Evolutionary conservation across 2,329 filamentous ascomycete genomes (phyloP), one percentile per base, ranked within the genome.

Genomic region (Corinectria fuckeliana): DNA sequence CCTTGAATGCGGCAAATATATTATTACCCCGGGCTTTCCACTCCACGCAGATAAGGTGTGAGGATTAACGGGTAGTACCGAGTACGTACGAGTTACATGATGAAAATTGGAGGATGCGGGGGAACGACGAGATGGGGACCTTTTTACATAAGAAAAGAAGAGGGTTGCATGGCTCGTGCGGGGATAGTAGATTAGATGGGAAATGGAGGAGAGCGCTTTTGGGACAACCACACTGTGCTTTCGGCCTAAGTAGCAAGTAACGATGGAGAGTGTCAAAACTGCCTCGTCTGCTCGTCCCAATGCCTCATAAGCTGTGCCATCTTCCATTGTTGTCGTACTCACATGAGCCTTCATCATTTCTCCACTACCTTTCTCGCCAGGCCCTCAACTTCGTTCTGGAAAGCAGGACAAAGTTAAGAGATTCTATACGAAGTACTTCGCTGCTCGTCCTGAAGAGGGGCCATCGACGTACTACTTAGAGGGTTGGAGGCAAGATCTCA

Each of bases 61-160:
- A 42, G 16, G 32, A 21, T 38, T 21, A 55, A 34, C 32, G 32
- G n/a, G 32, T n/a, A 60, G 53, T 68, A 67, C 32, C 41, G 56
- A 55, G 63, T 68, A 68, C 66, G 65, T 68, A 68, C 42, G 58
- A 59, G 50, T 68, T 68, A 68, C 66, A 50, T 68, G 50, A 68
- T 68, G 30, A 53, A 68, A 68, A 68, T 65, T 67, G 66, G 63
- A 63, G 65, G 53, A 39, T 48, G 36, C 38, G 54, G 45, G 47
- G 21, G n/a, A 16, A 18, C 13, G 32, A 36, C 32, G n/a, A 7
- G 25, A 21, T 42, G 34, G 38, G 25, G 9, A 23, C 20, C n/a
- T 42, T 49, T 45, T 54, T 50, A 50, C 45, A 41, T 59, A 55
- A 66, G 26, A 44, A 41, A 53, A 53, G 36, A 20, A 13, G 26